phyloP scores from a whole-genome alignment of 1,284 basidiomycete genomes.

The Rhodofomes roseus region DNA sequence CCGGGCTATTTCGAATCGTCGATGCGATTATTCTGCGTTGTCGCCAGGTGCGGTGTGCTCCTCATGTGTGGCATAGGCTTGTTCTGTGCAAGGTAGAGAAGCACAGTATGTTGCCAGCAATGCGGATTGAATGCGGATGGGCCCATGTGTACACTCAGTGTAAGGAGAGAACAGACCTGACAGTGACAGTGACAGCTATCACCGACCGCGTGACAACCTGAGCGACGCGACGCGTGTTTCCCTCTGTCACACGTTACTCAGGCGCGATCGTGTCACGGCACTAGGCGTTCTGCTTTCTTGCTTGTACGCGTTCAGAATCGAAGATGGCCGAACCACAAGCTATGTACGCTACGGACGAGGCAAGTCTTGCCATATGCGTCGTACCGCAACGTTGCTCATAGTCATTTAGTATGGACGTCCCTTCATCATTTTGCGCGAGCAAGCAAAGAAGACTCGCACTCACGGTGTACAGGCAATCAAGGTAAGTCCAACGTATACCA shows the following conservation, averaged over 20 bases:
- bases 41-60: too few relatives aligned
- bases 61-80: too few relatives aligned
- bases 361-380: conserved; percentile 24
- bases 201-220: not conserved
- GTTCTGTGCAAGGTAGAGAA: too few relatives aligned
- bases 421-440: conserved; percentile 96
- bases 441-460: conserved; percentile 90
- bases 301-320: conserved; percentile 8
- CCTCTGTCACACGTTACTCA: not conserved
- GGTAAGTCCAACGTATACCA: conserved; percentile 40
- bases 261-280: conserved; percentile 4
- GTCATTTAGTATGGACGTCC: conserved; percentile 82
- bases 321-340: conserved; percentile 54
- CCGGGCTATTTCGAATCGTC: too few relatives aligned
- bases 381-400: not conserved
- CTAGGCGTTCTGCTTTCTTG: not conserved
- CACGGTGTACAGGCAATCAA: conserved; percentile 98
- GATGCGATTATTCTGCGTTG: too few relatives aligned
- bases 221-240: not conserved
- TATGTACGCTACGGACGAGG: conserved; percentile 91
- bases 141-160: too few relatives aligned
- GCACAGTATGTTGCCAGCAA: too few relatives aligned
- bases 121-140: too few relatives aligned
- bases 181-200: too few relatives aligned
- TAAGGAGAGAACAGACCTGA: too few relatives aligned